A percentile compares a stretch with the other conserved stretches of the same genome.
phyloP scores from a whole-genome alignment of 2,329 filamentous ascomycete species.

The Pseudocercospora eumusae region DNA sequence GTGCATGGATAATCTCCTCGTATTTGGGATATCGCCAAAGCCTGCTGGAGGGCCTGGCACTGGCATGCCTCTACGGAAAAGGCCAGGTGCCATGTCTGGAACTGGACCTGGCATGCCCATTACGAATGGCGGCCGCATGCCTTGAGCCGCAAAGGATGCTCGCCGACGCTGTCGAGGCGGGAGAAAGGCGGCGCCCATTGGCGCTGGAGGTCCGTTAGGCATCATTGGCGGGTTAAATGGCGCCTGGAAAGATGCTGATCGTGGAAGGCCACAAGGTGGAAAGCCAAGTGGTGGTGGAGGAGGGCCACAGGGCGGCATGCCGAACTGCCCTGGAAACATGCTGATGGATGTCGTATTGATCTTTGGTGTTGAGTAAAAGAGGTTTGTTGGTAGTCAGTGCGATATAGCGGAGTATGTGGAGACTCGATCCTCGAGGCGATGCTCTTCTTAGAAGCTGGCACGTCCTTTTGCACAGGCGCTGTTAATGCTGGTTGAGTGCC shows the following conservation, averaged over 20 bases:
- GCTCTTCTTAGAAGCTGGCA: too few species aligned
- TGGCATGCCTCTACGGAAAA: not conserved
- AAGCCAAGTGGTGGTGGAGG: not conserved
- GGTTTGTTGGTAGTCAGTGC: not conserved
- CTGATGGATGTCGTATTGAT: not conserved
- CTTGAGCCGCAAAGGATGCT: not conserved
- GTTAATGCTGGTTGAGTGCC: not conserved
- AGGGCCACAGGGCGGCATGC: not conserved
- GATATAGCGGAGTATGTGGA: not conserved
- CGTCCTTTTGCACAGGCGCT: too few species aligned
- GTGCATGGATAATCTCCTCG: not conserved
- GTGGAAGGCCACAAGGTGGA: not conserved
- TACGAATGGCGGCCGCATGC: not conserved
- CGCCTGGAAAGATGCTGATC: not conserved
- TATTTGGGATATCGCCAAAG: not conserved
- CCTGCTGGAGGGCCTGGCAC: not conserved
- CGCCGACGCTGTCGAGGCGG: conserved; percentile 1
- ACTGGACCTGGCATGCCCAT: not conserved
- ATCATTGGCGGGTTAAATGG: not conserved
- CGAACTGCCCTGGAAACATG: conserved; percentile 5
- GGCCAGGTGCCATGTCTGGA: not conserved
- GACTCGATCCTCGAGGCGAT: not conserved
- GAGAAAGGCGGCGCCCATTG: not conserved
- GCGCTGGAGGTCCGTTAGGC: not conserved
- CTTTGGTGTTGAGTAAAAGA: not conserved